Base-by-base conservation (phyloP, 2,329 filamentous ascomycete species). In the Herpotrichia juniperi region DNA sequence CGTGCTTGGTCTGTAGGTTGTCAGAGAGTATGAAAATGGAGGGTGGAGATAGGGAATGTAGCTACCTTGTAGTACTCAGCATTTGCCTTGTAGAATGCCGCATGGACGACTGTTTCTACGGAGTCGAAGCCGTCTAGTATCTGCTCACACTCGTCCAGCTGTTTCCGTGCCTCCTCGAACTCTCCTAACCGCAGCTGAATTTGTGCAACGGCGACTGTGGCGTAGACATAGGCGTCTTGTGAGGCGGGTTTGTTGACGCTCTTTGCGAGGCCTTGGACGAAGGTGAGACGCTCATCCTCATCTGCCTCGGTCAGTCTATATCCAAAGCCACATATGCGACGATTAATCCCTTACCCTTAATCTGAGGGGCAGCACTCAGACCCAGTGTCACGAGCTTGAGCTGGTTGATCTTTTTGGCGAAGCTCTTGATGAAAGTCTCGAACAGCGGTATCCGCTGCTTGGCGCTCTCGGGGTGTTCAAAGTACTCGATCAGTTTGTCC, bases 391-490 rank as follows among this genome's bases (percentile, higher is more conserved):
- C 94, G 63, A 97, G 88, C 83, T 97, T 97, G 58, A 99, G 83
- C 80, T 97, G 93, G 79, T 97, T 99, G 82, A 99, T 97, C 83
- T 96, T 97, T 74, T 96, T 93, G 61, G 93, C 91, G 72, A 99
- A 99, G 76, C 89, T 94, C 74, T 93, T 85, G 76, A 99, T 89
- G 80, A 99, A 99, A 66, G 87, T 87, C 78, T 94, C 91, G 83
- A 94, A 99, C 76, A 99, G 89, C 54, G 87, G 81, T 79, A 99
- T 84, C 70, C 93, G 88, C 79, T 96, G 91, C 52, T 86, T 82
- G 50, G 87, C 88, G 76, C 93, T 97, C 71, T 87, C 85, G 39
- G 89, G 83, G 65, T 90, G 79, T 68, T 87, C 87, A 80, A 97
- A 99, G 83, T 93, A 97, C 62, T 90, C 84, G 64, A 96, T 81